Evolutionary conservation across 306 rosid genomes (phyloP).

Genomic region (Hylodesmum podocarpum): DNA sequence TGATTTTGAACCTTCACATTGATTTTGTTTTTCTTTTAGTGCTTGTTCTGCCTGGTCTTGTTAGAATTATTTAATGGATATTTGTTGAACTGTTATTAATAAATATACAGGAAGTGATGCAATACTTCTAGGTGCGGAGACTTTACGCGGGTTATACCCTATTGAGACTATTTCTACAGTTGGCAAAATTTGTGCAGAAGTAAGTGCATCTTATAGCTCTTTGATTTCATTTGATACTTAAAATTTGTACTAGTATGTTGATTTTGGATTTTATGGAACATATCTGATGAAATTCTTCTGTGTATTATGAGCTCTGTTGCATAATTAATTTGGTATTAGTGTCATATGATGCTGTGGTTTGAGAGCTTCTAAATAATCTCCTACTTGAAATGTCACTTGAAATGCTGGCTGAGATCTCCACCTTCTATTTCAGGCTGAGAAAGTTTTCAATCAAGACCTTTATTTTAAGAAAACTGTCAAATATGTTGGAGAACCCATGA

Average conservation of each 20-base stretch:
- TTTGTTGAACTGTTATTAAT: slow-evolving; percentile 31
- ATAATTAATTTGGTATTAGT: slow-evolving; percentile 14
- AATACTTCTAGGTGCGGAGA: slow-evolving; percentile 97
- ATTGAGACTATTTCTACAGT: slow-evolving; percentile 89
- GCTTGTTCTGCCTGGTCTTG: slow-evolving; percentile 17
- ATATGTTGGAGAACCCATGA: slow-evolving; percentile 96
- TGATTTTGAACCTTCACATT: background rate
- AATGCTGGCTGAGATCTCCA: slow-evolving; percentile 27
- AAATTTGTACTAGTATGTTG: slow-evolving; percentile 14
- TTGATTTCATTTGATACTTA: slow-evolving; percentile 18
- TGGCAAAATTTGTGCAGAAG: slow-evolving; percentile 94
- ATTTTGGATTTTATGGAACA: background rate
- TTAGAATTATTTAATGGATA: background rate
- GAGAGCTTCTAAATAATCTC: slow-evolving; percentile 11
- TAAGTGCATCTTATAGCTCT: slow-evolving; percentile 23
- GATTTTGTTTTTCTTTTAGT: background rate
- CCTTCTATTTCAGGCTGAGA: slow-evolving; percentile 67
- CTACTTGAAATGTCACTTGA: slow-evolving; percentile 19
- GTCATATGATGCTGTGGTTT: slow-evolving; percentile 10
- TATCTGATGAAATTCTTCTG: background rate
- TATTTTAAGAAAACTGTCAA: slow-evolving; percentile 92
- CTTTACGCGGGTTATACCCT: slow-evolving; percentile 94
- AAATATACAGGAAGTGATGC: slow-evolving; percentile 90
- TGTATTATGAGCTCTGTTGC: slow-evolving; percentile 5
- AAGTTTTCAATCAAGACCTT: slow-evolving; percentile 96